These are phyloP conservation scores for Paramecium sonneborni DNA, from an alignment of 73 alveolate genomes.

Conservation along the genomic window DNA sequence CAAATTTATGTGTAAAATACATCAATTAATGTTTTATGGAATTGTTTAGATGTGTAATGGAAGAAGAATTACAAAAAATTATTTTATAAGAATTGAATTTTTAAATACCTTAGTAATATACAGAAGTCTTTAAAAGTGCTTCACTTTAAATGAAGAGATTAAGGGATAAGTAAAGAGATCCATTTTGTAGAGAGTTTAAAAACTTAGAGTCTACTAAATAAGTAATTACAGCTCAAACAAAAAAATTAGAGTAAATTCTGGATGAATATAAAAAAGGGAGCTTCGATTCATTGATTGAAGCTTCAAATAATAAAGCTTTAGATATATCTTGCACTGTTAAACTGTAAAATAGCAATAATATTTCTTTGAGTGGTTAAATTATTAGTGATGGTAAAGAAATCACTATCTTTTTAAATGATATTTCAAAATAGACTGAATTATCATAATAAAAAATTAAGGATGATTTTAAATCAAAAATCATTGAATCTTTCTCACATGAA, in stretches of 20 bases:
- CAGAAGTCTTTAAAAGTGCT: neutral
- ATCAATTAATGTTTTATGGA: neutral
- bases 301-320: neutral
- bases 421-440: neutral
- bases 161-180: conserved; percentile 4
- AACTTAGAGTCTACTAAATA: neutral
- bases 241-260: neutral
- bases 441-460: neutral
- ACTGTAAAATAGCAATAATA: neutral
- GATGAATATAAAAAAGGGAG: neutral
- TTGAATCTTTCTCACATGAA: conserved; percentile 41
- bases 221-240: neutral
- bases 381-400: neutral
- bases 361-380: neutral
- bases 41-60: neutral
- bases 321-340: neutral
- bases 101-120: neutral
- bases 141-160: neutral
- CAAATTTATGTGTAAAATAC: neutral
- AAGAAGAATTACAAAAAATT: neutral
- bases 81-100: neutral
- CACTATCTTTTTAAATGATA: neutral
- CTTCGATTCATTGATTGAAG: neutral
- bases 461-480: conserved; percentile 34
- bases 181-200: neutral